phyloP scores from a whole-genome alignment of 768 basidiomycete species.

The Boletus pseudopeckii region DNA sequence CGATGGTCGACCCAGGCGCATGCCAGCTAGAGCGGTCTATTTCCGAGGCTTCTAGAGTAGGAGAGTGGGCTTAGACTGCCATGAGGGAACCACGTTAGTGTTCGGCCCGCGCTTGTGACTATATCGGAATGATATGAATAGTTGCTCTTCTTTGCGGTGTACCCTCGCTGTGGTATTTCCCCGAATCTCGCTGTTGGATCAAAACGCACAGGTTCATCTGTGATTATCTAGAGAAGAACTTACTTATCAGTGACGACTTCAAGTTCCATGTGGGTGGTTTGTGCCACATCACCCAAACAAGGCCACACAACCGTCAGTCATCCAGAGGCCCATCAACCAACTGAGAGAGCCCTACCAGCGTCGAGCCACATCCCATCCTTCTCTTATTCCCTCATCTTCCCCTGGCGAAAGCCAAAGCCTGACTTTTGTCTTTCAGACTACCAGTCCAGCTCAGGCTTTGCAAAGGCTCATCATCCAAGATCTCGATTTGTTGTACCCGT shows the following conservation, averaged over 20 bases:
- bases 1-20: background rate
- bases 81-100: background rate
- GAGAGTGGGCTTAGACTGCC: too few relatives aligned
- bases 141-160: background rate
- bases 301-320: constrained; percentile 30
- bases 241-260: background rate
- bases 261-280: background rate
- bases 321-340: constrained; percentile 29
- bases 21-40: background rate
- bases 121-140: background rate
- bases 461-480: constrained; percentile 6
- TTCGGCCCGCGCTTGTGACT: background rate
- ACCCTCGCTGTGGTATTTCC: background rate
- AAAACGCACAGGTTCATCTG: background rate
- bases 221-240: background rate
- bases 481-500: constrained; percentile 16
- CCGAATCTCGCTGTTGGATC: background rate
- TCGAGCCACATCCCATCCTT: constrained; percentile 16
- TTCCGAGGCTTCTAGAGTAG: background rate
- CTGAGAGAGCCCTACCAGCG: constrained; percentile 13
- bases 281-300: constrained; percentile 33
- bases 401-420: background rate
- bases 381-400: constrained; percentile 5
- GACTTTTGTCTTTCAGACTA: background rate
- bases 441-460: background rate